Percentiles rank a stretch among this genome's conserved stretches.
Evolutionary conservation across 1,284 basidiomycete genomes (phyloP).

Genomic region (Melampsora americana): DNA sequence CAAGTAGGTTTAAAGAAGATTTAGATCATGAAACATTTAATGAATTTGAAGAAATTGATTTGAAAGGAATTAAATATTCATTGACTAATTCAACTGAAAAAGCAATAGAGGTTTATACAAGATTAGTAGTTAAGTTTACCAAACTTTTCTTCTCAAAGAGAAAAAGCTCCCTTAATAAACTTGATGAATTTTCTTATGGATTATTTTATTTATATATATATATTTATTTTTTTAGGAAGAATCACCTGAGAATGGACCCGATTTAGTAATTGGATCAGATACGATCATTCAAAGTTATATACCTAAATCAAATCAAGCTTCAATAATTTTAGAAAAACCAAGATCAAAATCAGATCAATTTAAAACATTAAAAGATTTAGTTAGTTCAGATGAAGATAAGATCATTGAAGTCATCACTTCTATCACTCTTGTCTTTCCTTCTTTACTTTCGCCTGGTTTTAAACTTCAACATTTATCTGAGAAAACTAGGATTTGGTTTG

Average conservation of each 20-base stretch:
- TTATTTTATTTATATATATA: too few species aligned
- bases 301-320: slow-evolving; percentile 46
- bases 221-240: too few species aligned
- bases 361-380: slow-evolving; percentile 38
- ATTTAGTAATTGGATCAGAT: slow-evolving; percentile 48
- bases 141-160: slow-evolving; percentile 10
- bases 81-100: slow-evolving; percentile 42
- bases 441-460: slow-evolving; percentile 19
- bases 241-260: slow-evolving; percentile 47
- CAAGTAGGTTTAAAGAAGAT: slow-evolving; percentile 18
- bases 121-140: slow-evolving; percentile 47
- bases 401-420: slow-evolving; percentile 12
- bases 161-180: too few species aligned
- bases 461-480: slow-evolving; percentile 13
- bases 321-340: slow-evolving; percentile 46
- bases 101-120: slow-evolving; percentile 48
- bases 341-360: slow-evolving; percentile 46
- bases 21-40: slow-evolving; percentile 16
- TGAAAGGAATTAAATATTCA: slow-evolving; percentile 47
- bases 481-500: slow-evolving; percentile 31
- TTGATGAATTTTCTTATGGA: too few species aligned
- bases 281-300: slow-evolving; percentile 50
- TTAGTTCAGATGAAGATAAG: slow-evolving; percentile 11
- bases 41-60: slow-evolving; percentile 44
- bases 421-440: slow-evolving; percentile 24